phyloP scores from a whole-genome alignment of 768 basidiomycete species.

The Ramaria sp. region DNA sequence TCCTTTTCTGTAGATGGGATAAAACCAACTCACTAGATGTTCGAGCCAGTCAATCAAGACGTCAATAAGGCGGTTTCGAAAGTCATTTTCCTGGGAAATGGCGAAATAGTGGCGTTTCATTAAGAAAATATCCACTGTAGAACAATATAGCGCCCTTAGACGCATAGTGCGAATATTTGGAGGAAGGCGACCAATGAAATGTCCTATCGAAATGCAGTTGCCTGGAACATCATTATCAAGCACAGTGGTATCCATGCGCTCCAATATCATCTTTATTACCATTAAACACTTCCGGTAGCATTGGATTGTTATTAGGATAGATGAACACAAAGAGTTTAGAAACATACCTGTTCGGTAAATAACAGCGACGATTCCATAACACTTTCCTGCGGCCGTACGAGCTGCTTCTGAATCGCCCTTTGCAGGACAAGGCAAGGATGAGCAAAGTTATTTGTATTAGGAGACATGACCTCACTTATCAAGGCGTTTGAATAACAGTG shows the following conservation, averaged over 20 bases:
- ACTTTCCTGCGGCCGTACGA: not conserved
- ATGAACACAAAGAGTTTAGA: not conserved
- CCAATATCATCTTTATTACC: conserved; percentile 68
- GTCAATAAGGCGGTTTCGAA: conserved; percentile 64
- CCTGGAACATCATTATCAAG: not conserved
- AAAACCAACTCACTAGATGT: conserved; percentile 32
- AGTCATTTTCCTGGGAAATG: conserved; percentile 53
- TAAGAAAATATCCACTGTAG: conserved; percentile 57
- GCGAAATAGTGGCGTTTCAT: conserved; percentile 48
- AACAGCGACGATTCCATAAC: not conserved
- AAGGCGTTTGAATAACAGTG: conserved; percentile 55
- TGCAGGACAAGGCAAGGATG: too few relatives aligned
- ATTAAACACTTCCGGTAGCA: conserved; percentile 45
- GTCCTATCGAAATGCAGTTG: conserved; percentile 37
- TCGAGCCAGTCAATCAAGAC: conserved; percentile 71
- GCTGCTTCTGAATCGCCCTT: not conserved
- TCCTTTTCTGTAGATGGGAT: too few relatives aligned
- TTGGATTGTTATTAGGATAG: not conserved
- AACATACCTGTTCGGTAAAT: conserved; percentile 62
- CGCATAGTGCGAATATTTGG: conserved; percentile 30
- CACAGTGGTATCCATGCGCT: conserved; percentile 34
- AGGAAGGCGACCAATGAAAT: conserved; percentile 53
- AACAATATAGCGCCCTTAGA: conserved; percentile 66
- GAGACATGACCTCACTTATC: conserved; percentile 45
- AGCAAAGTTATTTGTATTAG: too few relatives aligned